Base-by-base conservation (phyloP, 257 asterid species). In the Salvia miltiorrhiza region DNA sequence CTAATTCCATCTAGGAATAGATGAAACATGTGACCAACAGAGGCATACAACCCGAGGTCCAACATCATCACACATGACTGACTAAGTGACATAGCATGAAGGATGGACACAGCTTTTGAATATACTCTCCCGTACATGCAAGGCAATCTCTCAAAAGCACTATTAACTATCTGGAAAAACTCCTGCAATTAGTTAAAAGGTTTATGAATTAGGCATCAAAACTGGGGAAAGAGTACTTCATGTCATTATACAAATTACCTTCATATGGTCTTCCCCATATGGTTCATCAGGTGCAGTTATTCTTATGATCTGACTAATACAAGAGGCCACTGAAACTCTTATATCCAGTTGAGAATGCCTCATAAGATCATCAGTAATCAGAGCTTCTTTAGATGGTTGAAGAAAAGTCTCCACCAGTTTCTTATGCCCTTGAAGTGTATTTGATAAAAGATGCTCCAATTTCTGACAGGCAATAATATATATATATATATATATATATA, bases 261-360 rank as follows among this genome's bases (percentile, higher is more conserved):
- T 60, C 70, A 74, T 48, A 13, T 59, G 70, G 43, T 19, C 59
- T 6, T 67, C 74, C 17, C 35, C 58, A 16, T 35, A 74, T 30
- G 79, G 74, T 10, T 56, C 71, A 9, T 50, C 49, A 7, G 79
- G 66, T 52, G 79, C 75, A 28, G 70, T 47, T 50, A 75, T 68
- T 53, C 75, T 60, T 43, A 62, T 28, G 53, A 75, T 68, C 71
- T 60, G 61, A 52, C 52, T 10, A 9, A 75, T 75, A 61, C 75
- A 68, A 49, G 71, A 45, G 33, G 69, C 73, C 30, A 37, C 69
- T 24, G 63, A 52, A 44, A 65, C 20, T 35, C 67, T 73, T 23
- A 73, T 73, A 56, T 44, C 77, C 77, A 65, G 21, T 30, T 65
- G 73, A 48, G 67, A 24, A 21, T 73, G 73, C 23, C 73, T 57